Evolutionary conservation across 2,329 filamentous ascomycete species (phyloP), one percentile per base, ranked within the genome.

Genomic region (Talaromyces atroroseus): DNA sequence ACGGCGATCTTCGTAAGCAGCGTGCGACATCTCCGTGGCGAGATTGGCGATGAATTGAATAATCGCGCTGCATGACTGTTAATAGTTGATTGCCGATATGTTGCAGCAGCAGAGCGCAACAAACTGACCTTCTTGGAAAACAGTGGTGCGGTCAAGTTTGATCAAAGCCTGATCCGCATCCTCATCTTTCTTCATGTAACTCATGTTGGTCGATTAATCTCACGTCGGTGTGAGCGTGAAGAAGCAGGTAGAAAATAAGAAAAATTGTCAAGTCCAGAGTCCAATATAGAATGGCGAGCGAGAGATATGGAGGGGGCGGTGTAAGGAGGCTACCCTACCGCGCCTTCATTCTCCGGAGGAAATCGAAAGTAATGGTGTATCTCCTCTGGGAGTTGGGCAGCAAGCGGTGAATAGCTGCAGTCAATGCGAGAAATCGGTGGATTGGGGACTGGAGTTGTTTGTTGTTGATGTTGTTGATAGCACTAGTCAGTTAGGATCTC

Each of bases 171-270:
- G 84, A 73, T 96, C 92, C 71, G 87, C 90, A 80, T 99, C 94
- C 82, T 97, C 94, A 76, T 99, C 92, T 82, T 96, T 97, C 81
- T 99, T 99, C 81, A 92, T 87, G 84, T 94, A 95, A 78, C 88
- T 94, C 92, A 96, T 96, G 23, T 60, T 74, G 72, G 18, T 60
- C 61, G 61, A 54, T 49, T 20, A 34, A 18, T 18, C 3, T 18
- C 16, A 16, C 5, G 7, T 18, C 36, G n/a, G 20, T 16, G 16
- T 18, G 38, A 18, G n/a, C n/a, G n/a, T n/a, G n/a, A n/a, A n/a
- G 38, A 14, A 32, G 24, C 36, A 34, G 51, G 26, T 23, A 46
- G 45, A 47, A 29, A 57, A n/a, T 26, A 45, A 21, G 16, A 36
- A 8, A 8, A 29, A 8, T 29, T 29, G 11, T 44, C 44, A 57